phyloP scores from a whole-genome alignment of 2,329 filamentous ascomycete genomes.

The Fusarium pseudocircinatum region DNA sequence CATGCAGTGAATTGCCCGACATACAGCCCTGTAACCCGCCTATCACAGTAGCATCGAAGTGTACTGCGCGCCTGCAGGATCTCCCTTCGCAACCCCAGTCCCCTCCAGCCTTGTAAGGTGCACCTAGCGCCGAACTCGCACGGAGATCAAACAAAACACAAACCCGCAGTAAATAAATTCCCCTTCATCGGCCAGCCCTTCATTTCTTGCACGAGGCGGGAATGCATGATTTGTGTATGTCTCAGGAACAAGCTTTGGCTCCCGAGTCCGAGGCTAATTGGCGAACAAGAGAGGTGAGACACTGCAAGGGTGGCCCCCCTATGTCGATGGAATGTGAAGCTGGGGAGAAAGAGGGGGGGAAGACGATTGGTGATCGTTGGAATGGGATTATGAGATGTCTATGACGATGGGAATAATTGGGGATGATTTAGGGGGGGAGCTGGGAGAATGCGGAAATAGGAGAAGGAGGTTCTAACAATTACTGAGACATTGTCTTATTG shows the following conservation, averaged over 20 bases:
- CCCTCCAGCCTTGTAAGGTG: not conserved
- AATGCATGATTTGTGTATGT: not conserved
- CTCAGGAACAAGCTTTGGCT: not conserved
- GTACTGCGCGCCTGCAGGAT: not conserved
- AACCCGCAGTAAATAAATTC: not conserved
- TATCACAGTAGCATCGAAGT: not conserved
- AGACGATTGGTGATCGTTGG: not conserved
- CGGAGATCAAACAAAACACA: not conserved
- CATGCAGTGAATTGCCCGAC: not conserved
- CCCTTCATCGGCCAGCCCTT: not conserved
- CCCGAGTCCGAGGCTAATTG: not conserved
- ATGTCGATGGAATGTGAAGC: not conserved
- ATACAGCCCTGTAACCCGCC: too few relatives aligned
- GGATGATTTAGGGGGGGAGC: not conserved
- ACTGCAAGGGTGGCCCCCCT: constrained; percentile 2
- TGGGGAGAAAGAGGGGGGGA: not conserved
- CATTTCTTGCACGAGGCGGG: not conserved
- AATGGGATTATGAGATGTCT: not conserved
- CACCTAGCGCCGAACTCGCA: not conserved
- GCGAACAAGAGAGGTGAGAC: not conserved
- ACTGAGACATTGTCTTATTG: rapidly evolving
- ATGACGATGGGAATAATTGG: not conserved
- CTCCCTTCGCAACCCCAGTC: not conserved
- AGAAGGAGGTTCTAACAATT: not conserved
- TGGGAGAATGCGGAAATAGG: not conserved